phyloP scores from a whole-genome alignment of 352 stramenopile species.

The Globisporangium heterothallicum region DNA sequence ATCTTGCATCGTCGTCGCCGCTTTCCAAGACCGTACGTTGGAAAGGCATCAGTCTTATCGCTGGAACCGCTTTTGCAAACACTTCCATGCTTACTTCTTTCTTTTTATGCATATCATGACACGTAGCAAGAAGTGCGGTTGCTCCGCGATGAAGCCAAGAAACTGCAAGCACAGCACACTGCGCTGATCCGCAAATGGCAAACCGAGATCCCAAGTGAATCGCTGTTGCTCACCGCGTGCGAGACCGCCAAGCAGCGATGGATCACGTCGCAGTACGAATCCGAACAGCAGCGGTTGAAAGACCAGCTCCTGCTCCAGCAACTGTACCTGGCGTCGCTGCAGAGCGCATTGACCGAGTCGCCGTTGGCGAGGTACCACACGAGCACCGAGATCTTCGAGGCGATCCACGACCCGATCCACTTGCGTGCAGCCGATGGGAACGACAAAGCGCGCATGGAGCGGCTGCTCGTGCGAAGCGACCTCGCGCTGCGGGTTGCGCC shows the following conservation, averaged over 20 bases:
- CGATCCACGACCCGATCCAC: constrained; percentile 27
- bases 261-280: constrained; percentile 33
- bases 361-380: constrained; percentile 30
- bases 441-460: constrained; percentile 18
- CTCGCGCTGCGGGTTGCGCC: constrained; percentile 25
- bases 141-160: constrained; percentile 1
- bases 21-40: not conserved
- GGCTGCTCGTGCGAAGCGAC: constrained; percentile 33
- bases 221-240: constrained; percentile 32
- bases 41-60: not conserved
- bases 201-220: constrained; percentile 20
- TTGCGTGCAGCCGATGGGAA: not conserved
- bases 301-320: constrained; percentile 54
- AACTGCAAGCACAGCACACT: not conserved
- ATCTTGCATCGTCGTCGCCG: not conserved
- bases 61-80: not conserved
- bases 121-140: constrained; percentile 1
- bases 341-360: constrained; percentile 35
- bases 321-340: constrained; percentile 49
- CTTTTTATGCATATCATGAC: too few species aligned
- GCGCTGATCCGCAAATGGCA: constrained; percentile 27
- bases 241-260: constrained; percentile 43
- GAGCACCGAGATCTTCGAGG: constrained; percentile 42
- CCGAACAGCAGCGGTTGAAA: constrained; percentile 36
- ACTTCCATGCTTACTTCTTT: too few species aligned